A percentile compares a stretch with the other conserved stretches of the same genome.
These are phyloP conservation scores for Isoetes taiwanensis DNA, from an alignment of 75 land plant species.

Conservation along the genomic window DNA sequence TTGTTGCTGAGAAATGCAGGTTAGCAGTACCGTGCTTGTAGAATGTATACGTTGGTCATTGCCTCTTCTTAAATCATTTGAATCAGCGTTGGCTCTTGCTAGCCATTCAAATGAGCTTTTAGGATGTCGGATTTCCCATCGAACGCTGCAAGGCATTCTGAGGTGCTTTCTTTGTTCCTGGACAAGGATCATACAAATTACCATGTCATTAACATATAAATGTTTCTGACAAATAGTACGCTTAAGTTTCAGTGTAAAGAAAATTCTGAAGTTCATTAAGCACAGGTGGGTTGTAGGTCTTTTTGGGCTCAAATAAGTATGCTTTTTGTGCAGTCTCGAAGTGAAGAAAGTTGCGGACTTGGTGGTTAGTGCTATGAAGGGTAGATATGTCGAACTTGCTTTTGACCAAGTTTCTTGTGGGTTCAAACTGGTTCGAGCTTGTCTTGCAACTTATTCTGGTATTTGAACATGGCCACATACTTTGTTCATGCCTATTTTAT, in stretches of 20 bases:
- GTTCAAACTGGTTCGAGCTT: slow-evolving; percentile 21
- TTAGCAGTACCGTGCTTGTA: slow-evolving; percentile 20
- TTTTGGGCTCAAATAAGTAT: no score
- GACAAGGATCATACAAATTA: no score
- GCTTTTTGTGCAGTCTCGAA: slow-evolving; percentile 15
- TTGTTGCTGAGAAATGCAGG: no score
- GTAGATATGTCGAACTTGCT: slow-evolving; percentile 13
- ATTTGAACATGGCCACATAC: no score
- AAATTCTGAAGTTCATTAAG: no score
- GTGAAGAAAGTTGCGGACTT: slow-evolving; percentile 21
- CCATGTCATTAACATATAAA: no score
- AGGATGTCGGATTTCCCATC: slow-evolving; percentile 15
- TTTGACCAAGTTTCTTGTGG: slow-evolving; percentile 11
- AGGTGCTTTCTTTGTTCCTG: neutral
- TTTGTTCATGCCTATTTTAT: no score
- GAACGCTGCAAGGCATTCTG: slow-evolving; percentile 7
- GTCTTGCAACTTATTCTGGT: slow-evolving; percentile 23
- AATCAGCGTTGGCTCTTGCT: slow-evolving; percentile 13
- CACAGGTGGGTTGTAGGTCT: no score
- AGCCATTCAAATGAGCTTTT: slow-evolving; percentile 11
- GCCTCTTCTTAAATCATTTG: slow-evolving; percentile 12
- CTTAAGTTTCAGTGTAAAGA: no score
- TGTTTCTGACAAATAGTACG: no score
- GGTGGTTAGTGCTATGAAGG: slow-evolving; percentile 10
- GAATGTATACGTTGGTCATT: slow-evolving; percentile 25